A percentile compares a stretch with the other conserved stretches of the same genome.
These are phyloP conservation scores for Alisma plantagoaquatica DNA, from an alignment of 106 monocot genomes.

Conservation along the genomic window DNA sequence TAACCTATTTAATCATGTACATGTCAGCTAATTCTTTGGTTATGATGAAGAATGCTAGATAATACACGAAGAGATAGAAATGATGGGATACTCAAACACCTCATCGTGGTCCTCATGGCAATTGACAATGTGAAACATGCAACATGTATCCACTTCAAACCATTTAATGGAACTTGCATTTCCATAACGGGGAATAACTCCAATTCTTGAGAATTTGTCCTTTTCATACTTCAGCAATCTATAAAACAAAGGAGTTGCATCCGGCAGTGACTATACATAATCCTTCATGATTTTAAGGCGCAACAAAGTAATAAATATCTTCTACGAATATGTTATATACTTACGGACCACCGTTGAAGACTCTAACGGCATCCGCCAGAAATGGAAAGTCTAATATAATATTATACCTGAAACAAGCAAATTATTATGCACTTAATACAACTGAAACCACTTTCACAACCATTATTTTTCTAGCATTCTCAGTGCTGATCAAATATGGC, in stretches of 20 bases:
- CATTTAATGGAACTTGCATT: constrained; percentile 13
- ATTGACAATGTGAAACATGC: constrained; percentile 21
- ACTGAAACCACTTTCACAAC: neutral
- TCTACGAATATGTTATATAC: too few relatives aligned
- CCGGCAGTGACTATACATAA: too few relatives aligned
- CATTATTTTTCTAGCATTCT: neutral
- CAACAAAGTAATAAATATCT: too few relatives aligned
- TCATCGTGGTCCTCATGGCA: constrained; percentile 23
- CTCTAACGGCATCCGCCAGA: constrained; percentile 1
- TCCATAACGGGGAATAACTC: constrained; percentile 26
- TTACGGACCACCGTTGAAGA: constrained; percentile 2
- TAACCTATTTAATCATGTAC: constrained; percentile 19
- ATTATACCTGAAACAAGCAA: constrained; percentile 23
- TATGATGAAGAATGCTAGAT: neutral
- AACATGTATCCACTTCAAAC: constrained; percentile 12
- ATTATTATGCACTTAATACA: neutral
- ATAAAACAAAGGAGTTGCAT: too few relatives aligned
- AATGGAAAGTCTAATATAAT: constrained; percentile 22
- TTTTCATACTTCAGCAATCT: constrained; percentile 13
- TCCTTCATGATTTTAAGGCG: neutral
- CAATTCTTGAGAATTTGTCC: constrained; percentile 10
- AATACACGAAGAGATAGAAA: too few relatives aligned
- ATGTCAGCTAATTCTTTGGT: neutral
- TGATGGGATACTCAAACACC: too few relatives aligned
- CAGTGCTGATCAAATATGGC: too few relatives aligned